phyloP scores from a whole-genome alignment of 805 yeast genomes.

The Ogataea ramenticola region DNA sequence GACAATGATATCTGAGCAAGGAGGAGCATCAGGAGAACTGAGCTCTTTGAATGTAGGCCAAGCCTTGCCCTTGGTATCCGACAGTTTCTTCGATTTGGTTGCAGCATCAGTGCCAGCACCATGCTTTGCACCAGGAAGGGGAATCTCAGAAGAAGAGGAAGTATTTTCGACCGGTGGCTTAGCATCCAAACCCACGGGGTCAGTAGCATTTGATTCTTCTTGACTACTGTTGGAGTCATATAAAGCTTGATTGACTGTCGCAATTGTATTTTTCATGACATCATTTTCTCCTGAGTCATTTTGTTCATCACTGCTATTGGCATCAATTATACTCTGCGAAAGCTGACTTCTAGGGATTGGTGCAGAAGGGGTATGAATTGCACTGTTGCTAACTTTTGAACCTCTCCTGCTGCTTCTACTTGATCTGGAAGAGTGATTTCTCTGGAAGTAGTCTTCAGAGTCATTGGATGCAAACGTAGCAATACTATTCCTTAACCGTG shows the following conservation, averaged over 20 bases:
- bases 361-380: neutral
- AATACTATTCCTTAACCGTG: slow-evolving; percentile 5
- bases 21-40: slow-evolving; percentile 46
- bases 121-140: neutral
- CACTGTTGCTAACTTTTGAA: slow-evolving; percentile 1
- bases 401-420: slow-evolving; percentile 5
- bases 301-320: slow-evolving; percentile 1
- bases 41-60: slow-evolving; percentile 52
- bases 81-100: neutral
- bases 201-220: neutral
- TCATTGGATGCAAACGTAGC: slow-evolving; percentile 1
- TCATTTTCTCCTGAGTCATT: slow-evolving; percentile 8
- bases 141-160: neutral
- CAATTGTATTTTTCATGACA: slow-evolving; percentile 10
- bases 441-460: neutral
- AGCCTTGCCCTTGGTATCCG: neutral
- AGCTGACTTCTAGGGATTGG: neutral
- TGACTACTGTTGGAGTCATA: slow-evolving; percentile 4
- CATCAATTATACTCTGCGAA: neutral
- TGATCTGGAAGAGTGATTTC: neutral
- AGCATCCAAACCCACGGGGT: no score
- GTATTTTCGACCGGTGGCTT: neutral
- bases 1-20: slow-evolving; percentile 48
- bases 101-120: neutral
- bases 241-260: slow-evolving; percentile 2